A percentile compares a stretch with the other conserved stretches of the same genome.
Evolutionary conservation across 148 eudicot genomes (phyloP).

Genomic region (Rhododendron griersonianum): DNA sequence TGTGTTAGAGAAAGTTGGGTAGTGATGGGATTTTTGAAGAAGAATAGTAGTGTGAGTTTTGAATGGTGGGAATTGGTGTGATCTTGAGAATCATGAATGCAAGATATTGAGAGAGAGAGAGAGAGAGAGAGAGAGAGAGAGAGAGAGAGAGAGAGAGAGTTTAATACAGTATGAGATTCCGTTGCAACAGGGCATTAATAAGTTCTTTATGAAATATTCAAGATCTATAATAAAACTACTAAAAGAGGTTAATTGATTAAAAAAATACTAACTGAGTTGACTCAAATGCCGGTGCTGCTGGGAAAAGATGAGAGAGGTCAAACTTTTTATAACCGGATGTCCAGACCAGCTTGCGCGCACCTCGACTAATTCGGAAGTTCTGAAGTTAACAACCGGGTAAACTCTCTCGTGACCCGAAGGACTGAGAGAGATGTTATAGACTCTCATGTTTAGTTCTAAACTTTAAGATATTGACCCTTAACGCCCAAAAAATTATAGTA

Average conservation of each 20-base stretch:
- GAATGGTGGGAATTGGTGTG: not conserved
- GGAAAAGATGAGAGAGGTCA: not conserved
- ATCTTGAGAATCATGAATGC: not conserved
- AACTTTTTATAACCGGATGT: too few species aligned
- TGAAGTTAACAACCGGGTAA: too few species aligned
- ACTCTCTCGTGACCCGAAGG: too few species aligned
- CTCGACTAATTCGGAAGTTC: accelerated
- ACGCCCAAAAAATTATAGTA: too few species aligned
- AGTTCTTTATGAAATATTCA: not conserved
- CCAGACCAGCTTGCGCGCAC: too few species aligned
- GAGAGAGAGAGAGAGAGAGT: not conserved
- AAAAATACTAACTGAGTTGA: not conserved
- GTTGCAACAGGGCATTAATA: not conserved
- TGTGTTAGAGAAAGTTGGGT: not conserved
- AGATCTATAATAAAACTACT: not conserved
- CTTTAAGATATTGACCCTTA: too few species aligned
- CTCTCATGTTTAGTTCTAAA: too few species aligned
- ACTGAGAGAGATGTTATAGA: too few species aligned
- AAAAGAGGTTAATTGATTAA: not conserved
- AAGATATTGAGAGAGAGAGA: not conserved
- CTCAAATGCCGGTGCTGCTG: not conserved
- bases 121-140: not conserved
- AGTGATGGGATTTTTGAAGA: not conserved
- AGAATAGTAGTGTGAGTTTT: not conserved
- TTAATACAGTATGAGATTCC: not conserved